Base-by-base conservation (phyloP, 1,284 basidiomycete species). In the Pseudozyma thailandica region DNA sequence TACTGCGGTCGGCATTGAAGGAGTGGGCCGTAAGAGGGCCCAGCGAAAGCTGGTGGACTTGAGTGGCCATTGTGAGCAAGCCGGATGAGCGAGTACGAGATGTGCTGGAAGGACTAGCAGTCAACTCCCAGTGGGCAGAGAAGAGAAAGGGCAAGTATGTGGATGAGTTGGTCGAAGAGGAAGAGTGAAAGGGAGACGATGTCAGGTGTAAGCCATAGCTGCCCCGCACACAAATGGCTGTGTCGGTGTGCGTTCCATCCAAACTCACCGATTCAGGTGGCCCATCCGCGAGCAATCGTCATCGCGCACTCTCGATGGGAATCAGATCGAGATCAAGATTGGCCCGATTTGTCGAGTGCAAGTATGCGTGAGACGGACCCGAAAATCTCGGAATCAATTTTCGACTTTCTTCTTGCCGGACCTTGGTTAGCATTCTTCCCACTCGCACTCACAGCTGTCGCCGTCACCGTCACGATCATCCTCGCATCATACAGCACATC, bases 1-100 rank as follows among this genome's bases (percentile, higher is more conserved):
- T 94, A 63, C 86, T 88, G 74, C 93, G 90, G 84, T 97, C 92
- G 18, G 90, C 90, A 83, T 90, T 95, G 87, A 98, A 98, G 2
- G 93, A 88, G 84, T 97, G 93, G 42, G 91, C 90, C 8, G 92
- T 94, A 51, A 98, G 88, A 18, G 95, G 92, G 4, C 88, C 88
- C 77, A 92, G 88, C 28, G 91, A 88, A 54, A 98, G 88, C 61
- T 88, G 88, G 83, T 82, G 80, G 38, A 83, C 74, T 56, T 82
- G 77, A 9, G 58, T 70, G 6, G 77, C 69, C 76, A 78, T 78
- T 41, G 21, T 58, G 60, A 6, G 31, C 18, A 27, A 18, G 8
- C 10, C 8, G n/a, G 20, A 5, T 23, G 43, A 25, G 10, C 18
- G n/a, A 16, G 20, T 9, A 31, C 15, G 12, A 33, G 20, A 16